Evolutionary conservation across 1,284 basidiomycete species (phyloP), one percentile per base, ranked within the genome.

Genomic region (Hymenochaete sp.): DNA sequence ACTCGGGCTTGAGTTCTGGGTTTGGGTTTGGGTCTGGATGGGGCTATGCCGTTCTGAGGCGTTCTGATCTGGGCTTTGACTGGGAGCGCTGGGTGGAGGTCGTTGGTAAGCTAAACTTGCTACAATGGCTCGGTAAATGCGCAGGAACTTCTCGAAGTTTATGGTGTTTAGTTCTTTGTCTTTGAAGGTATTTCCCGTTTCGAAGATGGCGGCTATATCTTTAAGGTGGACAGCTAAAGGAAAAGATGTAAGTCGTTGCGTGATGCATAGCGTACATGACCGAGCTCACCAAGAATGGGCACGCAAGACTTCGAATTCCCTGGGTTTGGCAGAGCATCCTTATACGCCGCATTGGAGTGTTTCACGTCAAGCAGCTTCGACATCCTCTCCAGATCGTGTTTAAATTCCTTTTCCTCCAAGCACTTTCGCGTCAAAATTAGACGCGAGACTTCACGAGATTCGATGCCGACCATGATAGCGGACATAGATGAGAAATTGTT

Each of bases 401-500:
- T 55, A 42, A 63, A 54, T n/a, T 56, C 51, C 11, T 54, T 52
- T 11, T 59, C 52, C n/a, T n/a, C n/a, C 19, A 71, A 52, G 21
- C 54, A 56, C 11, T 58, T 56, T 31, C 56, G 58, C 13, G 68
- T 70, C 32, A 63, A 53, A 29, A 54, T 55, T 25, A 72, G 56
- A 21, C 60, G 57, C 27, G 62, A 59, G 22, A 70, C 62, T 1
- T 62, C 57, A 2, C 59, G 50, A 7, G 68, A 71, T 44, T 66
- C 59, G 21, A 72, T 55, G 7, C 68, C 69, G 8, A 57, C 62
- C 2, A 64, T 57, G 31, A 73, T 67, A 2, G 68, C 66, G 9
- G 63, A 60, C 44, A 67, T 56, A 9, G 68, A 69, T 4, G 63
- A 60, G 50, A 66, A 71, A 49, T 73, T 72, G 16, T 62, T 62